Evolutionary conservation across 2,329 filamentous ascomycete genomes (phyloP).

Genomic region (Orbilia brochopaga): DNA sequence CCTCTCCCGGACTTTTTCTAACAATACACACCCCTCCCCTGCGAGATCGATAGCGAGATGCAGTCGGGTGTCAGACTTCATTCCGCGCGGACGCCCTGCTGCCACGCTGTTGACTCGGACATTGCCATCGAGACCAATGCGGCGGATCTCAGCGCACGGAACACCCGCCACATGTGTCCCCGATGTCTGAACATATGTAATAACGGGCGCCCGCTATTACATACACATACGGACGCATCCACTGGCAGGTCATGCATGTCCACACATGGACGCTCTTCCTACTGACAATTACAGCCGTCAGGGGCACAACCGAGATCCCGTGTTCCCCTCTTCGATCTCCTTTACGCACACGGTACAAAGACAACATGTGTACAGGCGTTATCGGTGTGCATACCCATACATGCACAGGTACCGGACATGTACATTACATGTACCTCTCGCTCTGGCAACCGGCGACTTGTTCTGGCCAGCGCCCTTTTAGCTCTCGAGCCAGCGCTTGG

Average conservation of each 20-base stretch:
- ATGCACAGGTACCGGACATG: not conserved
- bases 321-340: too few species aligned
- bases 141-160: not conserved
- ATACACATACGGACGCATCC: too few species aligned
- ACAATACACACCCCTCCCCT: too few species aligned
- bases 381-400: too few species aligned
- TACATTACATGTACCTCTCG: not conserved
- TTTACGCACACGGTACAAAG: too few species aligned
- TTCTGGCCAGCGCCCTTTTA: not conserved
- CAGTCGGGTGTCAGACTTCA: constrained; percentile 1
- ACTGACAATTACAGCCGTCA: too few species aligned
- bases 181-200: too few species aligned
- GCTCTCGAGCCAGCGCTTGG: not conserved
- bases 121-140: not conserved
- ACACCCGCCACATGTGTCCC: not conserved
- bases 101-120: not conserved
- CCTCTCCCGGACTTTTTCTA: not conserved
- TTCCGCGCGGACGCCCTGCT: not conserved
- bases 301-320: too few species aligned
- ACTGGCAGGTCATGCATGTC: too few species aligned
- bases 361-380: too few species aligned
- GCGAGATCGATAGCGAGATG: constrained; percentile 3
- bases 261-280: too few species aligned
- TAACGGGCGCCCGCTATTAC: too few species aligned
- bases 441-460: not conserved